Evolutionary conservation across 2,329 filamentous ascomycete genomes (phyloP).

Genomic region (Cadophora malorum): DNA sequence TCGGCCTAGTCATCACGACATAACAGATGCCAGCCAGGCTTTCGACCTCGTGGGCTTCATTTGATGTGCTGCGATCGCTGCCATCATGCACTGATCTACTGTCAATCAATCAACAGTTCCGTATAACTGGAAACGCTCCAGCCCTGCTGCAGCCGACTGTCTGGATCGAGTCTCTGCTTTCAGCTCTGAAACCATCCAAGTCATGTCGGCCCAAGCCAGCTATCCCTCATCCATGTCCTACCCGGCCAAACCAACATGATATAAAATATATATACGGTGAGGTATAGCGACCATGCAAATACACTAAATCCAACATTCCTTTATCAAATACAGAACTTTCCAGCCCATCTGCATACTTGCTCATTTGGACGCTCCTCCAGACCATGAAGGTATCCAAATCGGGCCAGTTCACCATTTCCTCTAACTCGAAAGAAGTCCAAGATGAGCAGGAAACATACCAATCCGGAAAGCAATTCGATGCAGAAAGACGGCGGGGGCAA

Average conservation of each 20-base stretch:
- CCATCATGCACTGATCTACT: not conserved
- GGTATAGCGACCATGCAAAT: not conserved
- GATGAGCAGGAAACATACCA: not conserved
- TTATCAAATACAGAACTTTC: not conserved
- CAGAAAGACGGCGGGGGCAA: not conserved
- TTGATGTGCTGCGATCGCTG: not conserved
- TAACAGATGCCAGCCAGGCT: not conserved
- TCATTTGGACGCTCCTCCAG: not conserved
- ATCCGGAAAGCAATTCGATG: not conserved
- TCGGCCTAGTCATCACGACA: constrained; percentile 7
- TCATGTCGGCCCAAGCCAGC: not conserved
- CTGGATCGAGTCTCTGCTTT: not conserved
- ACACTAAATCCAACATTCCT: not conserved
- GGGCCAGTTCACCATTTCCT: not conserved
- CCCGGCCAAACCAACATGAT: not conserved
- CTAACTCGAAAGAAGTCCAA: not conserved
- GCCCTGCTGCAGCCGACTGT: not conserved
- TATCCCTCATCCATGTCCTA: not conserved
- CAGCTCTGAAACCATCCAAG: not conserved
- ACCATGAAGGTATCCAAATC: not conserved
- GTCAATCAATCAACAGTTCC: not conserved
- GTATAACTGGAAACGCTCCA: not conserved
- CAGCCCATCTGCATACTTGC: not conserved
- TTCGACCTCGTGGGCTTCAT: not conserved
- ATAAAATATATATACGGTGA: not conserved